Evolutionary conservation across 1,284 basidiomycete species (phyloP), one percentile per base, ranked within the genome.

Genomic region (Mycosarcoma mackinlayi): DNA sequence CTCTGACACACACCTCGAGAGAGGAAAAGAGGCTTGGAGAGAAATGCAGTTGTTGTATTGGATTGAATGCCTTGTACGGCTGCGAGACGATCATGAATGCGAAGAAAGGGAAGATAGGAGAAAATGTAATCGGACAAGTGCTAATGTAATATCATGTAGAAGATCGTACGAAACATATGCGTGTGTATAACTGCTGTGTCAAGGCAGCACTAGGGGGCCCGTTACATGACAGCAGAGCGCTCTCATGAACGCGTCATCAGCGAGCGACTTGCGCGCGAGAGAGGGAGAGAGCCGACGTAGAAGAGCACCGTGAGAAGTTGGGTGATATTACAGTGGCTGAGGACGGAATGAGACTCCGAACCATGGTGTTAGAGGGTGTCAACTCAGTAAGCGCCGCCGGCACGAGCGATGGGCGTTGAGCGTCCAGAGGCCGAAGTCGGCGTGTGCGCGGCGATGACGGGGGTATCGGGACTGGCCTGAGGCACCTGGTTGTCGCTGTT

Each of bases 401-500:
- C 67, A 18, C 67, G 55, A 19, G 67, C 67, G 19, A 64, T 70
- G 31, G 67, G 67, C 6, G 67, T 70, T 16, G 67, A 70, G 18
- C 67, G 67, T 21, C 67, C 67, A 39, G 67, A 70, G 33, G 67
- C 57, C 18, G 67, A 70, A 7, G 53, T 54, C 6, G 67, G 61
- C 7, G 67, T 70, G 44, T 57, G 56, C 19, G 61, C 34, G 3
- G 44, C 24, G 19, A 69, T 45, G 10, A 27, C 45, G 13, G 60
- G 18, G 4, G 49, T 53, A 14, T 70, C 52, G 1, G 56, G 53
- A 28, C 56, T 70, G 39, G 52, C 23, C 35, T 62, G 66, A 3
- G 65, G 61, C 1, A 73, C 57, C 46, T 68, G 65, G 13, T 61
- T 69, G 54, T 76, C 73, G 30, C 60, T 48, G 68, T 75, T 73